A percentile compares a stretch with the other conserved stretches of the same genome.
These are phyloP conservation scores for Alternaria alternata DNA, from an alignment of 2,329 filamentous ascomycete species.

Conservation along the genomic window DNA sequence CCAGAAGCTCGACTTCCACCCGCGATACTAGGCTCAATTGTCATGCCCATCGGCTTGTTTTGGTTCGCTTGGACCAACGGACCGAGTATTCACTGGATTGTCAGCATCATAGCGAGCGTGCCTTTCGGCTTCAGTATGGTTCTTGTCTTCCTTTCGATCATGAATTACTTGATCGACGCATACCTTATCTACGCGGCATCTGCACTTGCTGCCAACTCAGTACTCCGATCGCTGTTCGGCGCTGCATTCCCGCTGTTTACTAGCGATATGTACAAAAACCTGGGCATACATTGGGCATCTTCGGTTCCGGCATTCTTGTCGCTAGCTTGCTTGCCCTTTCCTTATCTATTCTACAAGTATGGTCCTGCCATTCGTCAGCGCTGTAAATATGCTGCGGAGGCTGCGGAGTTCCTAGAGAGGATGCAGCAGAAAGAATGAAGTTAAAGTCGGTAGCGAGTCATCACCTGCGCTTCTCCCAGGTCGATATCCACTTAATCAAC, in stretches of 20 bases:
- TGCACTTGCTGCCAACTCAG: not conserved
- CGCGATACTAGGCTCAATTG: slow-evolving; percentile 62
- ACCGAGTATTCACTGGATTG: slow-evolving; percentile 63
- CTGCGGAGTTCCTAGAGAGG: too few species aligned
- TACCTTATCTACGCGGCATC: slow-evolving; percentile 55
- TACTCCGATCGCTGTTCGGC: not conserved
- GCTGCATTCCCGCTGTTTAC: not conserved
- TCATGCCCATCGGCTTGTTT: slow-evolving; percentile 58
- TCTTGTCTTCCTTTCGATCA: slow-evolving; percentile 53
- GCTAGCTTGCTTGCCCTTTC: not conserved
- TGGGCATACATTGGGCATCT: not conserved
- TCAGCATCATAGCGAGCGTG: slow-evolving; percentile 59
- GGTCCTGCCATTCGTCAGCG: not conserved
- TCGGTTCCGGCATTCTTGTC: slow-evolving; percentile 55
- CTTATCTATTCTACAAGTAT: slow-evolving; percentile 9
- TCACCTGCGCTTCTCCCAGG: not conserved
- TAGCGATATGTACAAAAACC: not conserved
- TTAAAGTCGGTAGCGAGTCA: too few species aligned
- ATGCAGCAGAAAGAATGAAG: too few species aligned
- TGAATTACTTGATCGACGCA: slow-evolving; percentile 74
- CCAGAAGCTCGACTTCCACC: slow-evolving; percentile 59
- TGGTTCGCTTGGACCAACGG: slow-evolving; percentile 62
- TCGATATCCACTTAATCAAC: too few species aligned
- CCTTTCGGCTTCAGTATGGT: slow-evolving; percentile 56
- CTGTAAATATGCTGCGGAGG: too few species aligned